A percentile compares a stretch with the other conserved stretches of the same genome.
phyloP scores from a whole-genome alignment of 2,329 filamentous ascomycete genomes.

The Pestalotiopsis sp. region DNA sequence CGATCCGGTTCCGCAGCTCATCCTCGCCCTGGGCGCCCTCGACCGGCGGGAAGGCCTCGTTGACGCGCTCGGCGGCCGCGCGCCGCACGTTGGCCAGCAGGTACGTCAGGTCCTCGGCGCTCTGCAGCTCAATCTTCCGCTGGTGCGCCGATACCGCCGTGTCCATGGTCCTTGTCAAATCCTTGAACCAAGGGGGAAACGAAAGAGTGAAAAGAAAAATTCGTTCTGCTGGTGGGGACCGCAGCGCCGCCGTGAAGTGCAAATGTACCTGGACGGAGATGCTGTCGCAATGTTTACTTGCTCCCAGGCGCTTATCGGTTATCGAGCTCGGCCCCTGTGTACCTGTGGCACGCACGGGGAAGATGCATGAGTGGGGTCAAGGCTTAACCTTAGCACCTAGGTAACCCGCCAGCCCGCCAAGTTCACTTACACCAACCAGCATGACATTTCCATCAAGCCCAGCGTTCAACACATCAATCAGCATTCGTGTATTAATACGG shows the following conservation, averaged over 20 bases:
- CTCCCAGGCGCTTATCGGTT: not conserved
- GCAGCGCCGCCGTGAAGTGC: not conserved
- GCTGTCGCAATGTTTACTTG: constrained; percentile 7
- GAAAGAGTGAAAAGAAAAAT: not conserved
- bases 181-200: not conserved
- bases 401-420: too few relatives aligned
- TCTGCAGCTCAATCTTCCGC: constrained; percentile 79
- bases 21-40: constrained; percentile 53
- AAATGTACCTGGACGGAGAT: too few relatives aligned
- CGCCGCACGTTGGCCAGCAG: constrained; percentile 70
- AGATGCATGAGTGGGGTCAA: too few relatives aligned
- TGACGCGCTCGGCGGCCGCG: constrained; percentile 68
- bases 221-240: not conserved
- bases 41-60: constrained; percentile 68
- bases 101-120: constrained; percentile 72
- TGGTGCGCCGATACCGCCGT: constrained; percentile 41
- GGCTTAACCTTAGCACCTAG: too few relatives aligned
- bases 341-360: not conserved
- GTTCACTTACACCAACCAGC: too few relatives aligned
- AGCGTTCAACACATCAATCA: too few relatives aligned
- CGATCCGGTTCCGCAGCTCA: constrained; percentile 60
- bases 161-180: constrained; percentile 18
- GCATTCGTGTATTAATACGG: too few relatives aligned
- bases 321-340: not conserved
- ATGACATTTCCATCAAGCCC: too few relatives aligned